These are phyloP conservation scores for Neurospora pannonica DNA, from an alignment of 495 filamentous ascomycete genomes.

Conservation along the genomic window DNA sequence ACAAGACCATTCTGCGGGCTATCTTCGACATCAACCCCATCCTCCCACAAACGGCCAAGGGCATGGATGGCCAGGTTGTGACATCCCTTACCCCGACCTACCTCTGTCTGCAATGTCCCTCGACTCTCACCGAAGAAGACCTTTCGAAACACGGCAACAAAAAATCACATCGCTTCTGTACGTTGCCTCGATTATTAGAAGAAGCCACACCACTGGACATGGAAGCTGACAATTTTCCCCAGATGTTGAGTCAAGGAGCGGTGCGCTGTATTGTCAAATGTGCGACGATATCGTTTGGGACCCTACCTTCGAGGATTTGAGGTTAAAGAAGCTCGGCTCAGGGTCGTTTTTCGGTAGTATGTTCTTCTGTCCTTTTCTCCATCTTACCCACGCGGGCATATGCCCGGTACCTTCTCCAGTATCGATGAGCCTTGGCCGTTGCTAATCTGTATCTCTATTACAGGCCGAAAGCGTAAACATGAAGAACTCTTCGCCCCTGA, in stretches of 20 bases:
- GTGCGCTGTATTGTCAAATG: constrained; percentile 69
- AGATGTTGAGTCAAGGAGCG: constrained; percentile 78
- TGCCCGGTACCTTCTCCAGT: neutral
- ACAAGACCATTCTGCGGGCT: constrained; percentile 41
- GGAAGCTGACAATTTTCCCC: constrained; percentile 9
- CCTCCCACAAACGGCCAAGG: constrained; percentile 41
- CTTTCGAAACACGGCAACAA: constrained; percentile 46
- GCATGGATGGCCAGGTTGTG: constrained; percentile 30
- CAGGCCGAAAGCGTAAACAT: constrained; percentile 48
- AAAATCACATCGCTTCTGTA: constrained; percentile 59
- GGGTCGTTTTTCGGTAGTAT: constrained; percentile 37
- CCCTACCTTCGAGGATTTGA: constrained; percentile 64
- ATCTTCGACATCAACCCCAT: constrained; percentile 41
- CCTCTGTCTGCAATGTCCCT: constrained; percentile 62
- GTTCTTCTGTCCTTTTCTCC: neutral
- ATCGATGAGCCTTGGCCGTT: neutral
- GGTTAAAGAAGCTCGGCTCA: constrained; percentile 48
- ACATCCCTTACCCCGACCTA: constrained; percentile 51
- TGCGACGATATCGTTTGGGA: constrained; percentile 86
- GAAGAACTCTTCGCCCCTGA: constrained; percentile 46
- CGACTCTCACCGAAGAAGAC: constrained; percentile 45
- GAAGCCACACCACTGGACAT: neutral
- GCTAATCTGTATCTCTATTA: neutral
- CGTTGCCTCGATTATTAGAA: constrained; percentile 13
- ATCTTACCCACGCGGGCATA: neutral